Conservation (phyloP, 1,139 yeast species). For the Candida pseudoviswanathii region DNA sequence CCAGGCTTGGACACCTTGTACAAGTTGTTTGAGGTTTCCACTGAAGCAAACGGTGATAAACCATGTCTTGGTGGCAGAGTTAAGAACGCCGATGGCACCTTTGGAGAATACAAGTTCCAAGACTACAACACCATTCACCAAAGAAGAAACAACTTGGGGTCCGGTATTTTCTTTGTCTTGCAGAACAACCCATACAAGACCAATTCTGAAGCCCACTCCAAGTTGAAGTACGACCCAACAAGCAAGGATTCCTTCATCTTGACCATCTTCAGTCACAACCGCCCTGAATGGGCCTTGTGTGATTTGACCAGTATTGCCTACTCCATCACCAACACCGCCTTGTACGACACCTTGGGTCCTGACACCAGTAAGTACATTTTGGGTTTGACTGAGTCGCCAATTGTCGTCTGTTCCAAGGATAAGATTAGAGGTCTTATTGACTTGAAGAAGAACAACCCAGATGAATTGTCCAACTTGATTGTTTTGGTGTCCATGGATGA, state of each 20-base stretch:
- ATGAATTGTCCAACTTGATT: conserved; percentile 31
- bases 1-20: conserved; percentile 53
- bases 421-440: conserved; percentile 30
- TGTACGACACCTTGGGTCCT: conserved; percentile 45
- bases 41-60: conserved; percentile 32
- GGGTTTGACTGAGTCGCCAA: conserved; percentile 36
- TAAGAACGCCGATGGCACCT: conserved; percentile 40
- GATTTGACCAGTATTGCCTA: conserved; percentile 41
- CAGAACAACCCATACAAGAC: conserved; percentile 42
- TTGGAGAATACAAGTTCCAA: conserved; percentile 50
- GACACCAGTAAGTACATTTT: conserved; percentile 38
- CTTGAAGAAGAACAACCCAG: conserved; percentile 27
- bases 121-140: conserved; percentile 42
- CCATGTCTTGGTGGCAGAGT: conserved; percentile 57
- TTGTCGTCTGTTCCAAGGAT: conserved; percentile 37
- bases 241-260: conserved; percentile 34
- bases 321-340: conserved; percentile 40
- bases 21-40: conserved; percentile 49
- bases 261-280: conserved; percentile 37
- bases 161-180: conserved; percentile 63
- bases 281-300: conserved; percentile 41
- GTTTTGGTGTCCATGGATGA: conserved; percentile 45
- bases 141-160: conserved; percentile 56
- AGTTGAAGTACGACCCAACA: conserved; percentile 23
- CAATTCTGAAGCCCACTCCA: conserved; percentile 28